phyloP scores from a whole-genome alignment of 352 stramenopile genomes.

The Globisporangium alternatum region DNA sequence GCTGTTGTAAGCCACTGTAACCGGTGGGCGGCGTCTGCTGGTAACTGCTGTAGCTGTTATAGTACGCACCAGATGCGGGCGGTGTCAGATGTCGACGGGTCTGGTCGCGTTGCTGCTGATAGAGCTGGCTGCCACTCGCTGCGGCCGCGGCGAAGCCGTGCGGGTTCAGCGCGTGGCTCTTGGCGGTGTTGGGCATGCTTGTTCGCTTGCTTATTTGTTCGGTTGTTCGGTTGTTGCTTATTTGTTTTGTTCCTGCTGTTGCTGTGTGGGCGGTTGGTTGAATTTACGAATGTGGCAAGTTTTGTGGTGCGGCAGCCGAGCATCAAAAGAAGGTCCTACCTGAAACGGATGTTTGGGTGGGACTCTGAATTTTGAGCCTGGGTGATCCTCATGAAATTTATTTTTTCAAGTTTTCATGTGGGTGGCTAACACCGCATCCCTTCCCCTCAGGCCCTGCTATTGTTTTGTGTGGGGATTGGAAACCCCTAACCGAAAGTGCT shows the following conservation, averaged over 20 bases:
- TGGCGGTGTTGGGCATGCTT: conserved; percentile 19
- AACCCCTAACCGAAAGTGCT: too few species aligned
- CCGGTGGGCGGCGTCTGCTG: background rate
- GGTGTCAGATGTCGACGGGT: background rate
- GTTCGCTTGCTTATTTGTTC: background rate
- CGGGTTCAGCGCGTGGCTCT: conserved; percentile 16
- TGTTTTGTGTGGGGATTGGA: too few species aligned
- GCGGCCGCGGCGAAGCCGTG: conserved; percentile 10
- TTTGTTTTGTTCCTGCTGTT: background rate
- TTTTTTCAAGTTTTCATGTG: background rate
- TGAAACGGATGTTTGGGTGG: too few species aligned
- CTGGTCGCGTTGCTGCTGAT: conserved; percentile 1
- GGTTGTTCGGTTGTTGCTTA: background rate
- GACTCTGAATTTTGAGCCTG: too few species aligned
- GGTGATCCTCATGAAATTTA: background rate
- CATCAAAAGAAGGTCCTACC: too few species aligned
- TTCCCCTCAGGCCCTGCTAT: too few species aligned
- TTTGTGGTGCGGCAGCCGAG: background rate
- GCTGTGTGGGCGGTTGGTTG: conserved; percentile 7
- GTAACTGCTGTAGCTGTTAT: background rate
- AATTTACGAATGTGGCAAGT: conserved; percentile 15
- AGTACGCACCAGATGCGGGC: background rate
- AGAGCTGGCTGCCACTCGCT: background rate
- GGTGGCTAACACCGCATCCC: too few species aligned
- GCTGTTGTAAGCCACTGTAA: conserved; percentile 4